Base-by-base conservation (phyloP, 2,329 filamentous ascomycete species). In the Phialophora chinensis region DNA sequence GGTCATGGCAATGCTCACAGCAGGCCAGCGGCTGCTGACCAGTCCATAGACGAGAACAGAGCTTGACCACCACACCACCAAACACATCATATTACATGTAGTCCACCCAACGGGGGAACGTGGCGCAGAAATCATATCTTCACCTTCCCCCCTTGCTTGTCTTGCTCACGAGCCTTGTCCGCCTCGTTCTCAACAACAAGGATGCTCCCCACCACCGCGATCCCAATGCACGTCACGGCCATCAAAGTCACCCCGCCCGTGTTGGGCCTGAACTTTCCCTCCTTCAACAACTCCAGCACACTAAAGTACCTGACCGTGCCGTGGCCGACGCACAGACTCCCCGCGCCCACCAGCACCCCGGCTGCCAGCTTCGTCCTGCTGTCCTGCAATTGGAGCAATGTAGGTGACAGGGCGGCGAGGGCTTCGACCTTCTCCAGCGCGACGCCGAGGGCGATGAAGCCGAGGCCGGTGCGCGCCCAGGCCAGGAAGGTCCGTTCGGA, bases 401-500 rank as follows among this genome's bases (percentile, higher is more conserved):
- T 66, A 27, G 58, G 68, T 47, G 65, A 60, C 44, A 63, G 62
- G 58, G 63, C 62, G 63, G 50, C 66, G 61, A 65, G 68, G 38
- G 59, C 75, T 63, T 60, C 72, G 62, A 85, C 79, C 49, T 79
- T 78, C 59, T 80, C 78, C 47, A 81, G 74, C n/a, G 83, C 83
- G 33, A 85, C 80, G 23, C 83, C 83, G 1, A 85, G 77, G 1
- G 82, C 83, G 44, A 84, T 79, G 74, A 85, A 85, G 5, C 82
- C 83, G 4, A 85, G 79, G 0, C 82, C 82, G 2, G 81, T 84
- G 11, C 83, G 78, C 11, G 82, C 80, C 84, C 83, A 85, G 33
- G 83, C 81, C 23, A 85, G 79, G 70, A 84, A 84, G 2, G 82
- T 86, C 11, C 83, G 80, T 72, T 86, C 84, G 53, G 81, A 82